A percentile compares a stretch with the other conserved stretches of the same genome.
Evolutionary conservation across 305 asterid species (phyloP).

Genomic region (Plantago coronopus): DNA sequence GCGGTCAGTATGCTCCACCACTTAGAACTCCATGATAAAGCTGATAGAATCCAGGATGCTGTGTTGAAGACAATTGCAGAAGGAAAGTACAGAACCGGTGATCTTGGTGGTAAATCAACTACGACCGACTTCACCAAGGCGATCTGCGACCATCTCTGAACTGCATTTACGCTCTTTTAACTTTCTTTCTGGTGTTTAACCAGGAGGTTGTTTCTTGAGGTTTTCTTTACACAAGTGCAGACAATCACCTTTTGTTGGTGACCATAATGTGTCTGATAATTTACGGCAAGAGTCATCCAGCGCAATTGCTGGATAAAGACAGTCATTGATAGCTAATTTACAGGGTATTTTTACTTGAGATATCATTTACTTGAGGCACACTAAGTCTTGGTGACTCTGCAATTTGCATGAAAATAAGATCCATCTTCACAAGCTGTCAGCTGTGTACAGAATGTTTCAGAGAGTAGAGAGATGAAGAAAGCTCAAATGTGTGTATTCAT

Average conservation of each 20-base stretch:
- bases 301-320: conserved; percentile 28
- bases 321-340: conserved; percentile 9
- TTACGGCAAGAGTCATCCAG: conserved; percentile 25
- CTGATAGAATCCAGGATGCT: conserved; percentile 81
- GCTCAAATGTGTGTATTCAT: too few relatives aligned
- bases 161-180: conserved; percentile 25
- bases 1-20: conserved; percentile 82
- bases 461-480: too few relatives aligned
- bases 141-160: conserved; percentile 73
- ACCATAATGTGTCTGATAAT: conserved; percentile 22
- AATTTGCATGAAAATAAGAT: conserved; percentile 8
- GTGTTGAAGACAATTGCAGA: conserved; percentile 84
- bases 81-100: conserved; percentile 90
- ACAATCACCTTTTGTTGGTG: conserved; percentile 8
- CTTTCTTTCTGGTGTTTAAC: conserved; percentile 29
- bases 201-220: conserved; percentile 28
- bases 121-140: conserved; percentile 92
- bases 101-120: conserved; percentile 84
- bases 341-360: not conserved
- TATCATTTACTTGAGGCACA: not conserved
- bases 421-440: too few relatives aligned
- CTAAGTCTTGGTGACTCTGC: not conserved
- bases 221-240: conserved; percentile 22
- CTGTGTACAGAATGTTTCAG: too few relatives aligned
- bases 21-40: conserved; percentile 75